Conservation (phyloP, 2,329 filamentous ascomycete genomes). For the Penicillium frequentans region DNA sequence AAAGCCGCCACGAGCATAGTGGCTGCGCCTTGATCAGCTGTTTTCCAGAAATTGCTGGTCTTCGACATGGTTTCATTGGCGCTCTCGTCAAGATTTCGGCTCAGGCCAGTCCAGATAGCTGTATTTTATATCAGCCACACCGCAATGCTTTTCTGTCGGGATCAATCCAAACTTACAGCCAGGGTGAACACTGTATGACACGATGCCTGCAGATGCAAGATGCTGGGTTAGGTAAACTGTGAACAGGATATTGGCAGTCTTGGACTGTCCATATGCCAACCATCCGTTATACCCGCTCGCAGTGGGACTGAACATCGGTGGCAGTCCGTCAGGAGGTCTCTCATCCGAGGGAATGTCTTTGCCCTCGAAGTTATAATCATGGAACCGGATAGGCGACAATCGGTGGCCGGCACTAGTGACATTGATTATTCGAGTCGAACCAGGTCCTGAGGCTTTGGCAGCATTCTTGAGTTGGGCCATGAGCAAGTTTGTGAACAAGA, state of each 20-base stretch:
- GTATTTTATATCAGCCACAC: slow-evolving; percentile 1
- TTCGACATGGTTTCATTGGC: slow-evolving; percentile 25
- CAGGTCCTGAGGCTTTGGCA: slow-evolving; percentile 3
- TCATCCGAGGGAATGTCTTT: slow-evolving; percentile 9
- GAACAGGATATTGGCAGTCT: slow-evolving; percentile 52
- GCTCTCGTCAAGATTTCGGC: slow-evolving; percentile 17
- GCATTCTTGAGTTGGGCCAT: slow-evolving; percentile 24
- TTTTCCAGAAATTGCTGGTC: slow-evolving; percentile 33
- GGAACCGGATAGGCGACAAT: slow-evolving; percentile 28
- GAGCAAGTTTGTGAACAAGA: slow-evolving; percentile 34
- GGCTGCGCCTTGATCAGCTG: slow-evolving; percentile 43
- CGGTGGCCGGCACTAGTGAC: slow-evolving; percentile 22
- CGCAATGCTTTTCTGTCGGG: neutral
- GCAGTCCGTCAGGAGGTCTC: slow-evolving; percentile 8
- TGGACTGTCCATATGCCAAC: slow-evolving; percentile 50
- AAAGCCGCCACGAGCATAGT: slow-evolving; percentile 47
- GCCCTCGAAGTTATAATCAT: slow-evolving; percentile 29
- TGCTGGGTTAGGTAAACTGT: slow-evolving; percentile 35
- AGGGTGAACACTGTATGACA: slow-evolving; percentile 42
- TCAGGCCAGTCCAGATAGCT: slow-evolving; percentile 27
- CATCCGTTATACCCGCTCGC: slow-evolving; percentile 32
- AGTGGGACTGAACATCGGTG: slow-evolving; percentile 12
- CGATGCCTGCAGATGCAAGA: slow-evolving; percentile 29
- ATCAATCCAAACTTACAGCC: slow-evolving; percentile 25
- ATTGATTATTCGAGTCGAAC: slow-evolving; percentile 14